phyloP scores from a whole-genome alignment of 257 asterid genomes.

The Solanum chiquidenum region DNA sequence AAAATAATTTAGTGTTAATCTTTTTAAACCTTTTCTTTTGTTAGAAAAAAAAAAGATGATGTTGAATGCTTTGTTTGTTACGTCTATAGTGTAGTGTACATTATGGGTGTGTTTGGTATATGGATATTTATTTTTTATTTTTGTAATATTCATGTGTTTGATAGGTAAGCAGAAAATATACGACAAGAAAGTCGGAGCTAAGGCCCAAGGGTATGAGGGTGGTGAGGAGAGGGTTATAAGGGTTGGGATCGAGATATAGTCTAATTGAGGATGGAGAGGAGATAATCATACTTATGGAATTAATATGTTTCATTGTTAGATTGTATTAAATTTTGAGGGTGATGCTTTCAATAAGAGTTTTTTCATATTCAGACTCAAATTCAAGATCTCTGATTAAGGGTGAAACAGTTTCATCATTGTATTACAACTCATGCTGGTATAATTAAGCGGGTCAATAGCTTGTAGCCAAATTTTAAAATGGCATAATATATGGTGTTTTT shows the following conservation, averaged over 20 bases:
- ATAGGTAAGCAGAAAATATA: too few species aligned
- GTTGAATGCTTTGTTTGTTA: neutral
- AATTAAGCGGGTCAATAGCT: neutral
- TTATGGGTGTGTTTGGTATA: neutral
- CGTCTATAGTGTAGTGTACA: neutral
- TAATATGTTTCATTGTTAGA: neutral
- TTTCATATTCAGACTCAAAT: too few species aligned
- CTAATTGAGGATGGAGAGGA: too few species aligned
- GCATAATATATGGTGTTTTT: too few species aligned
- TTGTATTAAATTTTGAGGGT: neutral
- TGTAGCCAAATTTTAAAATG: neutral
- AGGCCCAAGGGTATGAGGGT: neutral
- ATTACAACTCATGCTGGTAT: neutral
- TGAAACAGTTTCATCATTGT: too few species aligned
- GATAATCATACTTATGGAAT: too few species aligned
- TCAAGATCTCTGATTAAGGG: fast-evolving
- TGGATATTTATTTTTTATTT: neutral
- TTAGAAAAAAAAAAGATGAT: too few species aligned
- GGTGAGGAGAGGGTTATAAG: neutral
- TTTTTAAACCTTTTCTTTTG: neutral
- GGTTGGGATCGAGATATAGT: neutral
- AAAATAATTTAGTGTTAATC: neutral
- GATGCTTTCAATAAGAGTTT: fast-evolving
- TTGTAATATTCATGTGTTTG: neutral
- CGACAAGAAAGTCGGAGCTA: too few species aligned